Evolutionary conservation across 345 rosid species (phyloP).

Genomic region (Geranium rotundifolium): DNA sequence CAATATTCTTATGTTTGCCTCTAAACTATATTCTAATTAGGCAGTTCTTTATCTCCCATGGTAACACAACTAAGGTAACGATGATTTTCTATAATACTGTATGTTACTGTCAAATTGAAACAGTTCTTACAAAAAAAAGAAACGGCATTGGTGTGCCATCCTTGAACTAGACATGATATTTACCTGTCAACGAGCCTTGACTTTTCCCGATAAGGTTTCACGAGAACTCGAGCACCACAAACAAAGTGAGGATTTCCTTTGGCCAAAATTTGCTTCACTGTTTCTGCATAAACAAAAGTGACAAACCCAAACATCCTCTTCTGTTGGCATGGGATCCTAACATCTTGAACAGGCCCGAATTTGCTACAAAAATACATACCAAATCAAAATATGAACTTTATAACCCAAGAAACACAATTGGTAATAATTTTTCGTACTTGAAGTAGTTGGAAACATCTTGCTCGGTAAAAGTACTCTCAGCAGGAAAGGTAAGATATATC

Average conservation of each 20-base stretch:
- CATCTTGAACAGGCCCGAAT: slow-evolving; percentile 87
- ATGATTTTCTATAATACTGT: no score
- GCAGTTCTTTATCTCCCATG: no score
- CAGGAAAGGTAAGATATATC: slow-evolving; percentile 92
- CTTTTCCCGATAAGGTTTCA: slow-evolving; percentile 91
- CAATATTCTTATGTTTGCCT: no score
- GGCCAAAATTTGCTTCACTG: slow-evolving; percentile 57
- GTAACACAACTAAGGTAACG: no score
- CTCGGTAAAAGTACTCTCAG: slow-evolving; percentile 78
- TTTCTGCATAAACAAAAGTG: slow-evolving; percentile 57
- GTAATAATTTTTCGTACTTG: slow-evolving; percentile 18
- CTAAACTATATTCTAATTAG: no score
- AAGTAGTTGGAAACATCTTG: slow-evolving; percentile 82
- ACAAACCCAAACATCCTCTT: slow-evolving; percentile 96
- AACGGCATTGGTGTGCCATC: no score
- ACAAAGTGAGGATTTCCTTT: slow-evolving; percentile 94
- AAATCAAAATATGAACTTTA: not conserved
- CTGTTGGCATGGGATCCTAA: slow-evolving; percentile 90
- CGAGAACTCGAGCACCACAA: slow-evolving; percentile 89
- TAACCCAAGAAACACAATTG: not conserved
- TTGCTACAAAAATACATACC: slow-evolving; percentile 30
- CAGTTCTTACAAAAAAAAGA: no score
- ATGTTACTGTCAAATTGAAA: no score
- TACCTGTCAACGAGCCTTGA: slow-evolving; percentile 60
- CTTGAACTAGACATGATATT: not conserved